Base-by-base conservation (phyloP, 345 rosid species). In the Eucalyptus shirleyi region DNA sequence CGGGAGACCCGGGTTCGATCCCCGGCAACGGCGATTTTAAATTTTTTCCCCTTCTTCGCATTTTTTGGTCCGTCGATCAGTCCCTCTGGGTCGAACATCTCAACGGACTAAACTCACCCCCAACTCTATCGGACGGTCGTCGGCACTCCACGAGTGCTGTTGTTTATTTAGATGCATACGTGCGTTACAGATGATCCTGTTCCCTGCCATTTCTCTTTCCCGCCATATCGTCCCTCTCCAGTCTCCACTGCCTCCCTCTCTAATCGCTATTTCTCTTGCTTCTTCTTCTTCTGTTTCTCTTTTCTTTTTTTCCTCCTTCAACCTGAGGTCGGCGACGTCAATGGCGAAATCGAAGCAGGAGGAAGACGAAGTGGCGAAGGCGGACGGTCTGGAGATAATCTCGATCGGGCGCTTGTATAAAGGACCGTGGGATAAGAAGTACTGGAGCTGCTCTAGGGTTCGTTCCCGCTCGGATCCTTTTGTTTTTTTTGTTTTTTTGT, bases 361-460 rank as follows among this genome's bases (percentile, higher is more conserved):
- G 50, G 91, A 88, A 30, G 91, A 87, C 81, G 94, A 87, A 28
- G 89, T 42, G 86, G 87, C 51, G 87, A 93, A 83, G 81, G 89
- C 93, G 4, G 96, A 94, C 86, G 98, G 93, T 88, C 94, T 97
- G 50, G 98, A 97, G 93, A 95, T 98, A 90, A 90, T 92, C 86
- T 95, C 98, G 51, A 91, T 97, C 86, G 99, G 99, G 90, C 92
- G 95, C 92, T 93, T 94, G 24, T 95, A 95, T 95, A 90, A 51
- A 53, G 99, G 98, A 24, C 88, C 96, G 17, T 95, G 97, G 97
- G 97, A 95, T 59, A 97, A 97, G 96, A 97, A 97, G 94, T 97
- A 94, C 92, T 98, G 98, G 98, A 98, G 98, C 94, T 94, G 94
- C 87, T 96, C 99, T 92, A 95, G 99, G 99, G 99, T 96, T 95